A percentile compares a stretch with the other conserved stretches of the same genome.
Conservation (phyloP, 176 grass and related monocot genomes). For the Elaeis guineensis region DNA sequence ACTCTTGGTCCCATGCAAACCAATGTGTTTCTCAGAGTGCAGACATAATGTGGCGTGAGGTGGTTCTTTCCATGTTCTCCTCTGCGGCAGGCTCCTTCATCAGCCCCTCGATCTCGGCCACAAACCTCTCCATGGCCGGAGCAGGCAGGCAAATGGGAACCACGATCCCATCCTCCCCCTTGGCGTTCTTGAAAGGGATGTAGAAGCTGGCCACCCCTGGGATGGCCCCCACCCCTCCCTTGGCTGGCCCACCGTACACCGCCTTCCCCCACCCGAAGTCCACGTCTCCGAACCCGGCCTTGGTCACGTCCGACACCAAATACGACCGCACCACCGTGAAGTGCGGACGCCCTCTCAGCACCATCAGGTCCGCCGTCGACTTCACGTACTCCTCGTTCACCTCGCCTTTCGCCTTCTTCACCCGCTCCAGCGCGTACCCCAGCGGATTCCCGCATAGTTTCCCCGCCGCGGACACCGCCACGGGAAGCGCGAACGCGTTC, state of each 20-base stretch:
- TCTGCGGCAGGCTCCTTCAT: no score
- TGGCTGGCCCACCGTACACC: constrained; percentile 53
- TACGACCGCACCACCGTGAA: constrained; percentile 70
- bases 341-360: constrained; percentile 44
- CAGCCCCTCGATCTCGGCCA: no score
- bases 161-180: no score
- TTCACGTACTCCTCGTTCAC: constrained; percentile 55
- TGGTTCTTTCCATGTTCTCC: no score
- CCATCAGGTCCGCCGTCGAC: constrained; percentile 61
- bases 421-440: constrained; percentile 47
- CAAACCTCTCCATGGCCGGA: no score
- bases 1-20: no score
- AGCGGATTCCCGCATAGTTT: constrained; percentile 39
- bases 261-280: constrained; percentile 89
- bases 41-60: no score
- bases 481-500: constrained; percentile 67
- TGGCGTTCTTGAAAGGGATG: no score
- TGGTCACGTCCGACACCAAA: constrained; percentile 50
- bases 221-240: constrained; percentile 53
- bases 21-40: no score
- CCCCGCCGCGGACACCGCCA: constrained; percentile 36
- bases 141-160: no score
- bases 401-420: constrained; percentile 56
- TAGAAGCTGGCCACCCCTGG: constrained; percentile 63
- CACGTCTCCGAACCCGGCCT: constrained; percentile 52